Conservation (phyloP, 257 asterid species). For the Coffea canephora region DNA sequence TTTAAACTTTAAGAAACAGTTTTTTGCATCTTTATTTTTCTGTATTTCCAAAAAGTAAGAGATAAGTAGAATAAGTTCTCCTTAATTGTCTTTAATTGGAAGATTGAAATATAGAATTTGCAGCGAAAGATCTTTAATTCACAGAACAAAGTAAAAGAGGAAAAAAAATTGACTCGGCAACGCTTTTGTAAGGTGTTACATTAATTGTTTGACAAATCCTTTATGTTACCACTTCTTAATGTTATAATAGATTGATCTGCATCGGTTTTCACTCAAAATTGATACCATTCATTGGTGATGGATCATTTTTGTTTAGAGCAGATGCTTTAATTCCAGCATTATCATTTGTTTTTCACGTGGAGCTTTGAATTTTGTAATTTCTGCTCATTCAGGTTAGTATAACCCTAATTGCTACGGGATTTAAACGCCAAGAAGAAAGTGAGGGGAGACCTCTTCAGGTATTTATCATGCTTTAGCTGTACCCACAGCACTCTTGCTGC, state of each 20-base stretch:
- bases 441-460: conserved; percentile 74
- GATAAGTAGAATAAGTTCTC: background rate
- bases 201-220: background rate
- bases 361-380: background rate
- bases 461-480: conserved; percentile 14
- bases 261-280: background rate
- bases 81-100: background rate
- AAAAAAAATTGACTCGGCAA: background rate
- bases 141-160: background rate
- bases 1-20: too few relatives aligned
- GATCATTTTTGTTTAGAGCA: too few relatives aligned
- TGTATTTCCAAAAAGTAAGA: background rate
- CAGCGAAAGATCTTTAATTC: background rate
- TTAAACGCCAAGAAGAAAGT: conserved; percentile 91
- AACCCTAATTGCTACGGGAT: conserved; percentile 92
- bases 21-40: background rate
- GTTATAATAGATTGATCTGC: background rate
- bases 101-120: too few relatives aligned
- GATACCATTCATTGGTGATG: background rate
- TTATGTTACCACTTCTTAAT: too few relatives aligned
- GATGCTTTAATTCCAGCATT: background rate
- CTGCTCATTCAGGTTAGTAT: conserved; percentile 63
- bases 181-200: too few relatives aligned
- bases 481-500: background rate
- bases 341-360: background rate